Base-by-base conservation (phyloP, 768 basidiomycete genomes). In the Baorangia bicolor region DNA sequence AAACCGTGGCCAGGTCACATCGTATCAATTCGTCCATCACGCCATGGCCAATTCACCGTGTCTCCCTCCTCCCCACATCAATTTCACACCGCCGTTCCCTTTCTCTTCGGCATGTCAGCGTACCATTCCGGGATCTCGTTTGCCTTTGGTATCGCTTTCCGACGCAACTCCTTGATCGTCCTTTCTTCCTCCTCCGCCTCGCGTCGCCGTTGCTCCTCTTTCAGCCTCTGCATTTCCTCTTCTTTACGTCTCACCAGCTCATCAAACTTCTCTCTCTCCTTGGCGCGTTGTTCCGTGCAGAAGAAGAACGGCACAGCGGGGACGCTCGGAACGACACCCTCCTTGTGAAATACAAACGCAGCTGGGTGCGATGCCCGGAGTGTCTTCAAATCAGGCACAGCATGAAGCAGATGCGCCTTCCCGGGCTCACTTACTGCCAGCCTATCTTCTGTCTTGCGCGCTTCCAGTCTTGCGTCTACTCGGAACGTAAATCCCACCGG, bases 121-220 rank as follows among this genome's bases (percentile, higher is more conserved):
- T 91, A 91, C 89, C 89, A 91, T 59, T 84, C 85, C 12, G 89
- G 89, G 25, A 91, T 78, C 62, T 81, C 82, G 66, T 90, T 78
- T 43, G 89, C 89, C 69, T 77, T 82, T 23, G 86, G 85, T 43
- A 91, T 73, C 18, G 86, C 79, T 60, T 75, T 78, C 75, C 77
- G 81, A 67, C 89, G 74, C 64, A 87, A 57, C 73, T 85, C 87
- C 66, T 68, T 77, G 55, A 88, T 67, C 72, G 83, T 84, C 68
- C 69, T 71, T 69, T 82, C 85, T 71, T 88, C 86, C 62, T 81
- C 76, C 64, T 77, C 75, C 64, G 78, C 82, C 63, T 74, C 69
- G 63, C 74, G 74, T 65, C 70, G 71, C 57, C 79, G 73, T 60
- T 68, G 69, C 63, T 78, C 77, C 64, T 85, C 85, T 62, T 71